Evolutionary conservation across 2,329 filamentous ascomycete genomes (phyloP), one percentile per base, ranked within the genome.

Genomic region (Sphaerulina vaccinii): DNA sequence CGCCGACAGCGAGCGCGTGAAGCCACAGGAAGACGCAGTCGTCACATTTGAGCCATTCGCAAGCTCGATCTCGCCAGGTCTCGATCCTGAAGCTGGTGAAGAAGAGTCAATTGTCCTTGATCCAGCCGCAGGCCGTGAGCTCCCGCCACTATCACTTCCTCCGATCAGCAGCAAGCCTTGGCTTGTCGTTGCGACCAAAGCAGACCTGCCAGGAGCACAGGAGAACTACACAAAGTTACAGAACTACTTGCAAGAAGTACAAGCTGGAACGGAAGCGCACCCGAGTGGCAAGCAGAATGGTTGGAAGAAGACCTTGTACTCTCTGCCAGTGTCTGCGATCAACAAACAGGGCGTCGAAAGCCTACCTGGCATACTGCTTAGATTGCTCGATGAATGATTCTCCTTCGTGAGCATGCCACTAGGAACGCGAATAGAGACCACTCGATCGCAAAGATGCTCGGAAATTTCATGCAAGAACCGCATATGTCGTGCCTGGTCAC

Each of bases 131-230:
- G 55, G 62, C 40, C 44, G 56, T 13, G 41, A 52, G 29, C 70
- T 82, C 16, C 76, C 74, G 35, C 76, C 72, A 19, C 69, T 80
- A 27, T 70, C 71, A 32, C 72, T 80, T 9, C 77, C 88, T n/a
- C 83, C 86, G 35, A 95, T 97, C 59, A 87, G 88, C n/a, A 82
- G 82, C 27, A 99, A 99, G 73, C 91, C 93, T 1, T 99, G 93
- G 93, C 93, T 95, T 64, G 91, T 96, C 4, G 84, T 96, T 37
- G 92, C 89, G 1, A 96, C 91, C 16, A 97, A 97, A 72, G 91
- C 89, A 1, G 92, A 97, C 68, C 69, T 95, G 49, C 82, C 85
- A 3, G 80, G 80, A 2, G 95, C 93, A 1, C 81, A 90, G 68
- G 80, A 83, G 19, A 95, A 93, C 66, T 99, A 89, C 68, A 71